A percentile compares a stretch with the other conserved stretches of the same genome.
These are phyloP conservation scores for Pseudocercospora crystallina DNA, from an alignment of 2,329 filamentous ascomycete genomes.

Conservation along the genomic window DNA sequence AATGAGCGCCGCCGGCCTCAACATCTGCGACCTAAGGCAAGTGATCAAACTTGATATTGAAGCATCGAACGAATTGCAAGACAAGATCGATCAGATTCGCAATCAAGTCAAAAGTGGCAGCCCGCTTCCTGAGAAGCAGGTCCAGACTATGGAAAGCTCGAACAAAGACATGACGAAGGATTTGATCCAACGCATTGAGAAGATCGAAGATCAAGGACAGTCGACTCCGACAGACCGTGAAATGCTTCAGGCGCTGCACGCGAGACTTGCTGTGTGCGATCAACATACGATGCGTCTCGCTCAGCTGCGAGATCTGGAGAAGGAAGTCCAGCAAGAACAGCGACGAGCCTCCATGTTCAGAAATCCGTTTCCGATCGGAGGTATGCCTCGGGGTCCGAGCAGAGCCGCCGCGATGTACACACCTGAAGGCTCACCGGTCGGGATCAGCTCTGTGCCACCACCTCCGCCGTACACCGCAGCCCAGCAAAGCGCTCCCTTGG, in stretches of 20 bases:
- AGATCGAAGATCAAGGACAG: slow-evolving; percentile 20
- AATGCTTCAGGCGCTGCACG: slow-evolving; percentile 26
- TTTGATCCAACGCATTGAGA: slow-evolving; percentile 24
- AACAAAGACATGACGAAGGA: slow-evolving; percentile 28
- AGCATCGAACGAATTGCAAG: slow-evolving; percentile 23
- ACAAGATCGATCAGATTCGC: slow-evolving; percentile 23
- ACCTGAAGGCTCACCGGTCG: slow-evolving; percentile 2
- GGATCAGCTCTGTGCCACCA: not conserved
- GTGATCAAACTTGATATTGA: slow-evolving; percentile 23
- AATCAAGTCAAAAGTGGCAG: slow-evolving; percentile 17
- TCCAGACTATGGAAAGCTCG: slow-evolving; percentile 20
- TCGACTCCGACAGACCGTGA: slow-evolving; percentile 24
- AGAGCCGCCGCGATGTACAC: slow-evolving; percentile 9
- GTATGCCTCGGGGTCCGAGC: slow-evolving; percentile 12
- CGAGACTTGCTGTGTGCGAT: slow-evolving; percentile 25
- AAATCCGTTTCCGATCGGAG: slow-evolving; percentile 15
- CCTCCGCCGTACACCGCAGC: slow-evolving; percentile 11
- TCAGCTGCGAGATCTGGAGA: slow-evolving; percentile 24
- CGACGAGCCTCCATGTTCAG: slow-evolving; percentile 7
- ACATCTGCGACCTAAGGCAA: slow-evolving; percentile 20
- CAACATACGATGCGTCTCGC: slow-evolving; percentile 22
- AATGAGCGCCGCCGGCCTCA: slow-evolving; percentile 15
- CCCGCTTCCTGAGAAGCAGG: slow-evolving; percentile 12
- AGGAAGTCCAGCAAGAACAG: slow-evolving; percentile 10
- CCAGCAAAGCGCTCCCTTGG: not conserved